A percentile compares a stretch with the other conserved stretches of the same genome.
Conservation (phyloP, 495 filamentous ascomycete species). For the Pyrenopolyporus hunteri region DNA sequence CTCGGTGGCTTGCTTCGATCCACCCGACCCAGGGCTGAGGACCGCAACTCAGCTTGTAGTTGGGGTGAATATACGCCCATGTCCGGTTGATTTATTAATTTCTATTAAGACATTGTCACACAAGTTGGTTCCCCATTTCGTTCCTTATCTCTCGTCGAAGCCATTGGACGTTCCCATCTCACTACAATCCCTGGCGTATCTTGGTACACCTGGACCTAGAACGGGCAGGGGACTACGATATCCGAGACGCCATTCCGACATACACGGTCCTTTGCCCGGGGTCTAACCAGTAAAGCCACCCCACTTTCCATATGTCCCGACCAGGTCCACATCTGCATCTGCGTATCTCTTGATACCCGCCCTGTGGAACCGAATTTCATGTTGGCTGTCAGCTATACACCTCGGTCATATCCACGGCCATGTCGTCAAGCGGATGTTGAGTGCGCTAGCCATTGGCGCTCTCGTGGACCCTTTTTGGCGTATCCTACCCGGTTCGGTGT, state of each 20-base stretch:
- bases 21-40: constrained; percentile 20
- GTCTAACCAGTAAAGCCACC: constrained; percentile 7
- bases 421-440: constrained; percentile 27
- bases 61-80: constrained; percentile 26
- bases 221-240: constrained; percentile 3
- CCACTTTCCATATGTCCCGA: constrained; percentile 35
- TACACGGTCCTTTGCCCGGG: neutral
- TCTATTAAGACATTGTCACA: constrained; percentile 34
- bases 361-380: constrained; percentile 28
- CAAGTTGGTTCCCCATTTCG: constrained; percentile 34
- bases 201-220: neutral
- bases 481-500: constrained; percentile 34
- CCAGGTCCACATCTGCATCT: constrained; percentile 30
- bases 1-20: constrained; percentile 23
- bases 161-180: neutral
- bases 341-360: constrained; percentile 25
- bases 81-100: constrained; percentile 31
- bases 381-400: constrained; percentile 30
- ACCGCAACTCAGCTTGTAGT: constrained; percentile 19
- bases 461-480: constrained; percentile 33
- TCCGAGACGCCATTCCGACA: constrained; percentile 18
- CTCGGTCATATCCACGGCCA: constrained; percentile 25
- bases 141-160: constrained; percentile 4
- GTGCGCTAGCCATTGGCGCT: constrained; percentile 26
- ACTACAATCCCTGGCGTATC: neutral